Evolutionary conservation across 768 basidiomycete species (phyloP), one percentile per base, ranked within the genome.

Genomic region (Boletus vermiculosoides): DNA sequence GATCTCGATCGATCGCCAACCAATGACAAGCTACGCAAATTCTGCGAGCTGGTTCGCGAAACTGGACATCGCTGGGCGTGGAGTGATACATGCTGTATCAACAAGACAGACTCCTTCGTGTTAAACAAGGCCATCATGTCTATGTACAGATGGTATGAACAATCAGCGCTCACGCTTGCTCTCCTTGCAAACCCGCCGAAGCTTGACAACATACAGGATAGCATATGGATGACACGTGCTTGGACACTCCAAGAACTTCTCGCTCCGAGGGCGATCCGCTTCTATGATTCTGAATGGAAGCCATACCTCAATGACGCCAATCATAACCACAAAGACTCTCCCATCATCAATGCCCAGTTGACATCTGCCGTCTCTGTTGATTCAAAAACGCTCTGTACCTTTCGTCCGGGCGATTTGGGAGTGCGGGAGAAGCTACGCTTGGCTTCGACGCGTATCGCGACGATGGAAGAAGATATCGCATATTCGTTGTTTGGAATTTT

Each of bases 181-280:
- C 54, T 47, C 18, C 52, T 56, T 4, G 37, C 7, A 13, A 18
- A 20, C 20, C 39, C 45, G 11, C 40, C 39, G 23, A 47, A 30
- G n/a, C 23, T 5, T 20, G 54, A n/a, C 18, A 33, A 30, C 39
- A 13, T 56, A 18, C 36, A 13, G 22, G 56, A 46, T 34, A 56
- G 44, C 15, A 15, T 55, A 25, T 56, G 55, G 52, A 56, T 56
- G 55, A 37, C 33, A 22, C 55, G 55, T 7, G 51, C 42, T 9
- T 56, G 55, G 52, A 56, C 55, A 4, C 39, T 56, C 11, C 55
- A 45, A 55, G 55, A 56, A 33, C 55, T 55, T 23, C 54, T 57
- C 20, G 53, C 54, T 20, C 56, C 56, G 15, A 45, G n/a, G n/a
- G 37, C 10, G 18, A 55, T 57, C 42, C 53, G 56, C n/a, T 57